Conservation (phyloP, 345 rosid species). For the Eucalyptus regnans region DNA sequence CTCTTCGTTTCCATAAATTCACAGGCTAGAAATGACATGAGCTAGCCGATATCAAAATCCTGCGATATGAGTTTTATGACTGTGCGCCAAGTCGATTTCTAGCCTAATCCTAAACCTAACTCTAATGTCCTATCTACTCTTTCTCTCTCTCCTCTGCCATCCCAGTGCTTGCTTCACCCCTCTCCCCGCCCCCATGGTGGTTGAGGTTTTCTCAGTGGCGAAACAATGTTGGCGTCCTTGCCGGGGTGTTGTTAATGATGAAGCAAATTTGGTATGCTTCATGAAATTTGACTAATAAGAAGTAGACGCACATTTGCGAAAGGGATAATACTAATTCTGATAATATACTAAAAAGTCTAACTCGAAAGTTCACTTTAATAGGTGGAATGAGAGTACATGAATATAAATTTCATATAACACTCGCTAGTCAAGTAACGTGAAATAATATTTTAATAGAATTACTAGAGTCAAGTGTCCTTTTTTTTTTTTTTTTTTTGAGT, state of each 20-base stretch:
- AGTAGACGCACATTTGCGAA: background rate
- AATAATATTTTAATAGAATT: background rate
- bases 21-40: background rate
- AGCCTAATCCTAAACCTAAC: background rate
- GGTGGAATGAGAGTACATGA: background rate
- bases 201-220: background rate
- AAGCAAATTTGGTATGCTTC: background rate
- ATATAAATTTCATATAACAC: no score
- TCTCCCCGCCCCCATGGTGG: background rate
- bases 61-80: background rate
- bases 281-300: background rate
- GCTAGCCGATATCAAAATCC: background rate
- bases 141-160: background rate
- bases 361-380: no score
- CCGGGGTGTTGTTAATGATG: background rate
- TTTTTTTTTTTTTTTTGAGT: no score
- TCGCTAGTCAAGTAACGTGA: rapidly evolving
- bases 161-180: background rate
- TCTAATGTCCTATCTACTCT: background rate
- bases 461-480: no score
- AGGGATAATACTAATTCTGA: rapidly evolving
- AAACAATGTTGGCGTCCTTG: background rate
- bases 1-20: background rate
- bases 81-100: background rate
- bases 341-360: no score